Evolutionary conservation across 192 early-diverging fungal species (phyloP), one percentile per base, ranked within the genome.

Genomic region (Funneliformis geosporum): DNA sequence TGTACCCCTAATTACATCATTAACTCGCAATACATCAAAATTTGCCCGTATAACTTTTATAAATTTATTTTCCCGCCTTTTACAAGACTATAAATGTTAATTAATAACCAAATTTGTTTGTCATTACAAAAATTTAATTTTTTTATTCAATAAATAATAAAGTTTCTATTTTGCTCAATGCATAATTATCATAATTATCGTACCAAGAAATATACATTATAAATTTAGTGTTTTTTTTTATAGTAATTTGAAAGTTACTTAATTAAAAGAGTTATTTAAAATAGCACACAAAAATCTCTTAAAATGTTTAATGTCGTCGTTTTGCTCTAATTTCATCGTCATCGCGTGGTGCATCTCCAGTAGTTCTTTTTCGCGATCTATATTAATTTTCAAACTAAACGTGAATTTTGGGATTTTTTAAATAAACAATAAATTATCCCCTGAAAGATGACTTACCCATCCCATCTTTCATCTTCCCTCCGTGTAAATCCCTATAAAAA

Each of bases 311-410:
- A 74, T 74, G 73, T 38, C 73, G 28, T 44, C 73, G 44, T 59
- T 74, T 74, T 12, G 72, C 16, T 9, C 73, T 74, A 38, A 16
- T 38, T 25, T 74, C 73, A 4, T 74, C 73, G 21, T 74, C 73
- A 14, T 74, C 73, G 5, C 73, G 73, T 18, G 73, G 55, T 11
- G 42, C 33, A 16, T 23, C 27, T 33, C 39, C 39, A 21, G 33
- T 44, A 43, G 42, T 74, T 44, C 73, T n/a, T 38, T 74, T 74
- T 43, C 73, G 21, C 25, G 73, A 74, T 21, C 73, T 74, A 28
- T 4, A 28, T 21, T 21, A 42, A 5, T 44, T 8, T 27, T 9
- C 38, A 74, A 39, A 33, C 8, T 27, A 16, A 11, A 67, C 6
- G 7, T 44, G 8, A 60, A 43, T 9, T 38, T 60, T 47, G 10